Evolutionary conservation across 148 eudicot species (phyloP).

Genomic region (Camellia sinensis): DNA sequence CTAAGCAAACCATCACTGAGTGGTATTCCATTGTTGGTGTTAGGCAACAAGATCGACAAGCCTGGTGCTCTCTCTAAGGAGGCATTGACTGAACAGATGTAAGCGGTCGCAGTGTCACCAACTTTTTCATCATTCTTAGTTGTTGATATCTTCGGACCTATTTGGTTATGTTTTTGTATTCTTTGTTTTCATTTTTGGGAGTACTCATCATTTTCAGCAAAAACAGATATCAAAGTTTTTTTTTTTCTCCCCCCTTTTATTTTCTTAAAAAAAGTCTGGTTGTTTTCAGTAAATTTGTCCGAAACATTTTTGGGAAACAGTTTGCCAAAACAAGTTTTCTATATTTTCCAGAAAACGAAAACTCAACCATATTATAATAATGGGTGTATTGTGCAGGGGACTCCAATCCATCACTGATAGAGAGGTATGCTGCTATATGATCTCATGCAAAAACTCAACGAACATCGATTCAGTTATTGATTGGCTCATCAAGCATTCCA

Average conservation of each 20-base stretch:
- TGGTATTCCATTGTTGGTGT: slow-evolving; percentile 91
- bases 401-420: slow-evolving; percentile 82
- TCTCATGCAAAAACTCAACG: slow-evolving; percentile 98
- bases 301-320: too few species aligned
- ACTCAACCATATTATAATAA: too few species aligned
- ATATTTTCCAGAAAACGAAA: too few species aligned
- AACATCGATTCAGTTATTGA: slow-evolving; percentile 91
- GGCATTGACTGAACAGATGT: slow-evolving; percentile 86
- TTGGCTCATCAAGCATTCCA: slow-evolving; percentile 98
- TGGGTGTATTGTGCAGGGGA: slow-evolving; percentile 48
- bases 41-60: slow-evolving; percentile 95
- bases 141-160: too few species aligned
- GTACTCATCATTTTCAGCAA: too few species aligned
- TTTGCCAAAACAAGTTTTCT: too few species aligned
- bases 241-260: too few species aligned
- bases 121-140: background rate
- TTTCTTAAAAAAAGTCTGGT: too few species aligned
- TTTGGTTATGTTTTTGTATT: too few species aligned
- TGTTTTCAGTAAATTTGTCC: too few species aligned
- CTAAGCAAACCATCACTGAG: slow-evolving; percentile 74
- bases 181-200: too few species aligned
- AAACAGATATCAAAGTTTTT: too few species aligned
- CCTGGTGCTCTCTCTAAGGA: slow-evolving; percentile 71
- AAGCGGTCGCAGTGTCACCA: slow-evolving; percentile 24
- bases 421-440: slow-evolving; percentile 99